phyloP scores from a whole-genome alignment of 2,329 filamentous ascomycete species.

The Pezicula carpinea region DNA sequence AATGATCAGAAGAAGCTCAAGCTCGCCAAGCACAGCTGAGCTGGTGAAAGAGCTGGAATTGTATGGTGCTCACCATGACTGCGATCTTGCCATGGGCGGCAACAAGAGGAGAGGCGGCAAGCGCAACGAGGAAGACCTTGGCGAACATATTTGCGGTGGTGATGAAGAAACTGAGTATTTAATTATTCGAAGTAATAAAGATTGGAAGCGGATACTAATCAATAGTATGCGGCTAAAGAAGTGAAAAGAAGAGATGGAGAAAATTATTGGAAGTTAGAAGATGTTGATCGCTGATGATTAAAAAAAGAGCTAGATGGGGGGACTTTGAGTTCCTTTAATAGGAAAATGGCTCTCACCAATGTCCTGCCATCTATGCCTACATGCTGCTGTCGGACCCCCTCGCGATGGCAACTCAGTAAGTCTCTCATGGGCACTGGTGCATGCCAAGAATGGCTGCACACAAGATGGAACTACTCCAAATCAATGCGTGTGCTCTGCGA shows the following conservation, averaged over 20 bases:
- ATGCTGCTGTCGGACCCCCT: not conserved
- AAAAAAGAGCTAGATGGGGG: slow-evolving; percentile 8
- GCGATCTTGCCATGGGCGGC: slow-evolving; percentile 57
- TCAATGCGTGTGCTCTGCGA: not conserved
- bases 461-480: not conserved
- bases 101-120: slow-evolving; percentile 50
- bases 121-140: slow-evolving; percentile 24
- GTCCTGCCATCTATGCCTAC: not conserved
- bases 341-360: slow-evolving; percentile 2
- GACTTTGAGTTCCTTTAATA: slow-evolving; percentile 22
- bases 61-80: slow-evolving; percentile 19
- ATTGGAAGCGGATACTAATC: slow-evolving; percentile 25
- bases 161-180: slow-evolving; percentile 8
- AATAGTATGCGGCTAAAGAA: slow-evolving; percentile 24
- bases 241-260: slow-evolving; percentile 10
- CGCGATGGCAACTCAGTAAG: not conserved
- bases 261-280: slow-evolving; percentile 11
- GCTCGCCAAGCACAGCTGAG: too few species aligned
- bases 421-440: not conserved
- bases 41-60: not conserved
- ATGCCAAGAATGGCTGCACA: slow-evolving; percentile 10
- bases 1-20: not conserved
- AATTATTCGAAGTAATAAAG: slow-evolving; percentile 14
- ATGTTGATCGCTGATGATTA: slow-evolving; percentile 25
- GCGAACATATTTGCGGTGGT: slow-evolving; percentile 18